phyloP scores from a whole-genome alignment of 2,329 filamentous ascomycete species.

The Aspergillus bombycis region DNA sequence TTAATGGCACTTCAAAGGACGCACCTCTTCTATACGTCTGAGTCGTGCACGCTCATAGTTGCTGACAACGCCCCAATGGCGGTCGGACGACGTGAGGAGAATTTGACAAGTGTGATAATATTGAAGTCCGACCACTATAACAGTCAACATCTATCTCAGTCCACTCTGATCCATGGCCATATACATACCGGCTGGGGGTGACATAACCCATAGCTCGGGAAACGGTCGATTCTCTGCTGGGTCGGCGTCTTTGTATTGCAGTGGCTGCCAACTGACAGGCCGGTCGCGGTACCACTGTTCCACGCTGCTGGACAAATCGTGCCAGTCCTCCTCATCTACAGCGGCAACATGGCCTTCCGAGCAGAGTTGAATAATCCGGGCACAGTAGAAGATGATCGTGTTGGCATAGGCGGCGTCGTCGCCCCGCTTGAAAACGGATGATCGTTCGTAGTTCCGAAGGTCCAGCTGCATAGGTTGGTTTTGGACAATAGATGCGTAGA shows the following conservation, averaged over 20 bases:
- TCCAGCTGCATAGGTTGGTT: conserved; percentile 42
- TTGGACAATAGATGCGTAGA: conserved; percentile 44
- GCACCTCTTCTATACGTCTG: conserved; percentile 34
- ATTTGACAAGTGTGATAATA: conserved; percentile 42
- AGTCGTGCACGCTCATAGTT: conserved; percentile 33
- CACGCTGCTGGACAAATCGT: conserved; percentile 28
- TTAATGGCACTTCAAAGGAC: not conserved
- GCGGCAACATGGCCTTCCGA: conserved; percentile 23
- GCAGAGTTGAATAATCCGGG: conserved; percentile 39
- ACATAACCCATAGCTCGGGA: conserved; percentile 42
- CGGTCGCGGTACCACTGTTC: conserved; percentile 35
- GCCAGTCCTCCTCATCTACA: conserved; percentile 29
- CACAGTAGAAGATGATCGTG: conserved; percentile 43
- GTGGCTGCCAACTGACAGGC: conserved; percentile 37
- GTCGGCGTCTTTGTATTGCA: conserved; percentile 34
- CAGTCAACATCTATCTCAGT: not conserved
- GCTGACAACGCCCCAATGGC: conserved; percentile 22
- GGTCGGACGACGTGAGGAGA: conserved; percentile 33
- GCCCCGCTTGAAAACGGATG: conserved; percentile 39
- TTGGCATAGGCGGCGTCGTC: conserved; percentile 46
- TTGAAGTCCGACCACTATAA: conserved; percentile 40
- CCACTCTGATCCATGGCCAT: not conserved
- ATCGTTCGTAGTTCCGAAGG: conserved; percentile 43
- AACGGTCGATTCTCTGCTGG: conserved; percentile 31
- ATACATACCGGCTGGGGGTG: conserved; percentile 37